Evolutionary conservation across 177 flowering plant species (phyloP).

Genomic region (Vitis hybrid): DNA sequence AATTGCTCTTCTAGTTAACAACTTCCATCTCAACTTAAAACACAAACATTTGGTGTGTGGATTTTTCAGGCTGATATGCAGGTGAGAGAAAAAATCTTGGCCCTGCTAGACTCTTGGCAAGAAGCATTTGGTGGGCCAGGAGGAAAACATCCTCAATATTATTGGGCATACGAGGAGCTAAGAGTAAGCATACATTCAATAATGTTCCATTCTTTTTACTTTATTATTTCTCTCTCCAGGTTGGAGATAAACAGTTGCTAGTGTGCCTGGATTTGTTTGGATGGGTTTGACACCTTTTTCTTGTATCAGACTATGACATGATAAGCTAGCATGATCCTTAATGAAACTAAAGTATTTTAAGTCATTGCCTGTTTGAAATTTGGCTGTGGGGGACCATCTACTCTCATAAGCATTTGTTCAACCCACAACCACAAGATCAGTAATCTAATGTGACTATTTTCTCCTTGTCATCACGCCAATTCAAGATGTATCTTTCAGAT

Average conservation of each 20-base stretch:
- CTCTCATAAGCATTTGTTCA: neutral
- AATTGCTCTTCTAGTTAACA: no score
- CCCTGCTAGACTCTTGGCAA: slow-evolving; percentile 87
- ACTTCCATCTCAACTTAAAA: neutral
- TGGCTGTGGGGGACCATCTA: neutral
- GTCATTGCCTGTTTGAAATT: neutral
- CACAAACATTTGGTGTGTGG: slow-evolving; percentile 3
- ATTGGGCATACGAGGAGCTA: slow-evolving; percentile 85
- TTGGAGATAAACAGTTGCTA: neutral
- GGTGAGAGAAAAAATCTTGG: slow-evolving; percentile 81
- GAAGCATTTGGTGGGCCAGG: slow-evolving; percentile 97
- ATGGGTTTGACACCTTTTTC: neutral
- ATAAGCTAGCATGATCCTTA: neutral
- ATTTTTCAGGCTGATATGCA: slow-evolving; percentile 76
- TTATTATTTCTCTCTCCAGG: neutral
- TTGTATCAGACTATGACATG: neutral
- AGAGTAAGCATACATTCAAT: slow-evolving; percentile 46
- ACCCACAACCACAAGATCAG: no score
- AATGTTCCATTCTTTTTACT: neutral
- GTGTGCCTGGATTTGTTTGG: slow-evolving; percentile 1
- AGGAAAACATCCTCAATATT: slow-evolving; percentile 91
- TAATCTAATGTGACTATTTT: no score
- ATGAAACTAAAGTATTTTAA: neutral
- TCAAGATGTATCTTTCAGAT: no score
- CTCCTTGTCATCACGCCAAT: no score